phyloP scores from a whole-genome alignment of 129 eudicot species.

The Lactuca saligna region DNA sequence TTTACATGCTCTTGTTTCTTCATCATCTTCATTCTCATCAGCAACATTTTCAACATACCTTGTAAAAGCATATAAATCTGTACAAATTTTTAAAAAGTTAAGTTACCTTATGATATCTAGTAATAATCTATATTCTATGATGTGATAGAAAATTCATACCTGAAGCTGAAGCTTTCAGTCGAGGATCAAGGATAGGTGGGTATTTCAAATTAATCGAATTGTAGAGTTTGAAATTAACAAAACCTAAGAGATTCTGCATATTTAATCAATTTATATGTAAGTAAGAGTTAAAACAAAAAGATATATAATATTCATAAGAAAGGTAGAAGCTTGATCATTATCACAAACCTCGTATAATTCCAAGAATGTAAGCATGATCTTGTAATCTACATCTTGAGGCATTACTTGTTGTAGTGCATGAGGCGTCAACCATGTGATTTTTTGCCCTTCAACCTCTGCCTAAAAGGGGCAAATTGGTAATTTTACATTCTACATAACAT shows the following conservation, averaged over 20 bases:
- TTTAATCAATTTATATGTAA: neutral
- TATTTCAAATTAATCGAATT: constrained; percentile 68
- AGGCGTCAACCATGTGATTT: constrained; percentile 79
- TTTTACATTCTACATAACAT: neutral
- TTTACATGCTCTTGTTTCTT: constrained; percentile 63
- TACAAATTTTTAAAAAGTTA: constrained; percentile 19
- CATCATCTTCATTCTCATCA: constrained; percentile 57
- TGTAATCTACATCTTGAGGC: constrained; percentile 79
- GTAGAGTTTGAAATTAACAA: constrained; percentile 69
- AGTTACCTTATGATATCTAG: no score
- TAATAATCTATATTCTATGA: neutral
- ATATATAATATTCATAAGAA: neutral
- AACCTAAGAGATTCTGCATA: constrained; percentile 74
- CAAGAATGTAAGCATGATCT: constrained; percentile 75
- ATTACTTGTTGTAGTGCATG: constrained; percentile 86
- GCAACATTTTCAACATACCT: constrained; percentile 56
- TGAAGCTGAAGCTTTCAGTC: constrained; percentile 82
- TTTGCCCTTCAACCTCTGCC: constrained; percentile 90
- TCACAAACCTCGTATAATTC: constrained; percentile 76
- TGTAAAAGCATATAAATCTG: constrained; percentile 79
- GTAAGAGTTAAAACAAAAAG: neutral
- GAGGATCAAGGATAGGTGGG: constrained; percentile 85
- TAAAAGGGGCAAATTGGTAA: constrained; percentile 13
- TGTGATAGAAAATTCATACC: constrained; percentile 38
- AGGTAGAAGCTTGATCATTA: neutral